Evolutionary conservation across 2,329 filamentous ascomycete species (phyloP).

Genomic region (Aspergillus udagawae): DNA sequence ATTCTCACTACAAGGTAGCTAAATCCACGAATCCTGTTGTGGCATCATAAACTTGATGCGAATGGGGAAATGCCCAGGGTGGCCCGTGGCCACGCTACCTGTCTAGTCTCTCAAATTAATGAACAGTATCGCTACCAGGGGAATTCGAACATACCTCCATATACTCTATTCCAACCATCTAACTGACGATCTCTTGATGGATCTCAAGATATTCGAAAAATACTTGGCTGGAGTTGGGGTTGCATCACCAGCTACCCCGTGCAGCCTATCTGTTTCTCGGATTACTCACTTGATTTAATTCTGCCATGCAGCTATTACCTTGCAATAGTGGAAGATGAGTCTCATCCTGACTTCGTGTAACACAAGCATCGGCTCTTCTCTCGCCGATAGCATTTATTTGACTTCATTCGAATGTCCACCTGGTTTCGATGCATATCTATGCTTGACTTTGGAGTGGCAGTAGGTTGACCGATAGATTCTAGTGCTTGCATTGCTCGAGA

Average conservation of each 20-base stretch:
- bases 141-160: too few relatives aligned
- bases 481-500: background rate
- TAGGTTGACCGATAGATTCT: background rate
- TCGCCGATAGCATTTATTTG: background rate
- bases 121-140: background rate
- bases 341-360: background rate
- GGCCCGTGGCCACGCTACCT: background rate
- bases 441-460: background rate
- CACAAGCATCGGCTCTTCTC: background rate
- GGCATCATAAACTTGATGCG: background rate
- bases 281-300: background rate
- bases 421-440: background rate
- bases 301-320: too few relatives aligned
- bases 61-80: background rate
- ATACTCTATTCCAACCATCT: background rate
- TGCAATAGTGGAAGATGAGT: background rate
- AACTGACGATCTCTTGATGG: background rate
- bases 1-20: background rate
- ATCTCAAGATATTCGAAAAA: background rate
- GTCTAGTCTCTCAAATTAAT: background rate
- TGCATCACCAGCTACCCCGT: background rate
- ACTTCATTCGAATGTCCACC: background rate
- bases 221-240: background rate
- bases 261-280: background rate
- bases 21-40: background rate